Base-by-base conservation (phyloP, 768 basidiomycete genomes). In the Suillus placidus region DNA sequence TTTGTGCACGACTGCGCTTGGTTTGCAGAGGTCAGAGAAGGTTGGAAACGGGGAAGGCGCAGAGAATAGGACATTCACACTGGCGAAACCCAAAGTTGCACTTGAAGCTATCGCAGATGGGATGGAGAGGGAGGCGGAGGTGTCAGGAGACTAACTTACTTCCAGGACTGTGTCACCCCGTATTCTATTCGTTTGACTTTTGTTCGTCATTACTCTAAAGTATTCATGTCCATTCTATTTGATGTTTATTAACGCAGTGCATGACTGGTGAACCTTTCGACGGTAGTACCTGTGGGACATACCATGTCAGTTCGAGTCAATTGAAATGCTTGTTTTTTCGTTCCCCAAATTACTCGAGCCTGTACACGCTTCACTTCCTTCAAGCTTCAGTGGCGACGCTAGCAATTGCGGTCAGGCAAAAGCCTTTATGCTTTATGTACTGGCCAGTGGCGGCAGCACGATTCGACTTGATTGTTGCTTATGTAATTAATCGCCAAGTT, bases 1-100 rank as follows among this genome's bases (percentile, higher is more conserved):
- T 6, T 69, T 88, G 23, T 88, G 88, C 68, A 87, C 87, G 55
- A 87, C 83, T 23, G 84, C 87, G 58, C 78, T 88, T 4, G 87
- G 87, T 3, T 76, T 88, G 40, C 75, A 77, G 55, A 71, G 79
- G 63, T 76, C 76, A 10, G 79, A 79, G 56, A 81, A 75, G 63
- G 62, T 76, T 23, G 69, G 68, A 20, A 71, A 78, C n/a, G 83
- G 80, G 13, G 76, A 76, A 40, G 69, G 69, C 5, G 81, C 79
- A n/a, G 80, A 82, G 45, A 87, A 83, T 85, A 79, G 83, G 45
- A 81, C 80, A 26, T 73, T 74, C 3, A 78, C 84, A 0, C 74
- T 89, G 63, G 71, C 86, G 66, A 85, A 81, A 73, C 85, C 87
- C 5, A 85, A 82, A 63, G 83, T 89, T n/a, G 80, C 85, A 1